Evolutionary conservation across 495 filamentous ascomycete species (phyloP), one percentile per base, ranked within the genome.

Genomic region (Aspergillus nidulans): DNA sequence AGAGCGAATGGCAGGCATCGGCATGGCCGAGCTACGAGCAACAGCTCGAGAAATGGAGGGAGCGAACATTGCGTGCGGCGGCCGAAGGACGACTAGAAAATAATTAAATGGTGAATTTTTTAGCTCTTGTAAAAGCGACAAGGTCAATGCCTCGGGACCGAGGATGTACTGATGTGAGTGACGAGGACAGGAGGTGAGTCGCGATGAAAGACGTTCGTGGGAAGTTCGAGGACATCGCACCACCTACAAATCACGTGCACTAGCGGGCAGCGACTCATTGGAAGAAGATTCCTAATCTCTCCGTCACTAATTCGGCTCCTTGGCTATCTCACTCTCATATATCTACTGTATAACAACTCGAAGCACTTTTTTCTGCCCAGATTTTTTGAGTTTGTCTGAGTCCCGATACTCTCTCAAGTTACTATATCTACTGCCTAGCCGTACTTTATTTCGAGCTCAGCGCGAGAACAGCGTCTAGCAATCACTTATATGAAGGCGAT

Each of bases 41-140:
- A 64, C 70, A 69, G 73, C 74, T 59, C 71, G 71, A 65, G 73
- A 64, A 58, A 72, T 57, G 63, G 72, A 69, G 63, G 65, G 74
- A 71, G 70, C 62, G 69, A 76, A 75, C 74, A 77, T 77, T 71
- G 68, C 76, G 74, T 64, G 74, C 59, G 59, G 64, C 63, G 21
- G 62, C 50, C 43, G 45, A 39, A 58, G 68, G 63, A 63, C 63
- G 68, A 67, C 63, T 53, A 64, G 57, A 12, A 68, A 59, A 62
- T 69, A 62, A 69, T 73, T 69, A 59, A 62, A 58, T 39, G 39
- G 54, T 50, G 25, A 60, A 67, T 41, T 49, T 48, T 49, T 48
- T 49, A 38, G 52, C 56, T 58, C 53, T 62, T 56, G 52, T 47
- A 30, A 51, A 8, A 56, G 40, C 52, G 52, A 63, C 61, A 64